phyloP scores from a whole-genome alignment of 495 filamentous ascomycete species.

The Daldinia vernicosa region DNA sequence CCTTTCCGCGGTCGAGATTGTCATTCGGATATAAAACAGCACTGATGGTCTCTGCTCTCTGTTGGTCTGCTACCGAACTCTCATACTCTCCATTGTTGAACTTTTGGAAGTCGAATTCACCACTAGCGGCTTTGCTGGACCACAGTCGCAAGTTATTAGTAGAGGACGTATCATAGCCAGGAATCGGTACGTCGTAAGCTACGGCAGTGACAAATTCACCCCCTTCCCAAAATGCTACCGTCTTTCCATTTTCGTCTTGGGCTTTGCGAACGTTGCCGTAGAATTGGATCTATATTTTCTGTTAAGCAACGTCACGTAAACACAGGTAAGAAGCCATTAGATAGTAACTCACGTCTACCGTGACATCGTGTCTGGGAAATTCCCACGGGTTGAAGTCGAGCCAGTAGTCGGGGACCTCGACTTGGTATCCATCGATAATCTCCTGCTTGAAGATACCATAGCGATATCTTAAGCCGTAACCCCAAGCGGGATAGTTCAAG shows the following conservation, averaged over 20 bases:
- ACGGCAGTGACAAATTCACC: conserved; percentile 93
- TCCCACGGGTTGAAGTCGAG: conserved; percentile 99
- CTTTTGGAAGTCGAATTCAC: conserved; percentile 99
- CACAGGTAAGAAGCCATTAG: background rate
- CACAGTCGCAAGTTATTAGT: conserved; percentile 97
- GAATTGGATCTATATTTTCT: conserved; percentile 75
- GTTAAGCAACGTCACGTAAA: conserved; percentile 25
- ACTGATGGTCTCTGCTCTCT: conserved; percentile 95
- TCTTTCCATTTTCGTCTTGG: conserved; percentile 79
- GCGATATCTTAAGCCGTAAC: conserved; percentile 91
- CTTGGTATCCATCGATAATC: conserved; percentile 96
- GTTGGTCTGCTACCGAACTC: conserved; percentile 94
- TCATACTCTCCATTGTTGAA: conserved; percentile 99
- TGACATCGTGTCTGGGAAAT: conserved; percentile 93
- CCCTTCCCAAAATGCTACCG: conserved; percentile 79
- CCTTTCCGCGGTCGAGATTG: conserved; percentile 94
- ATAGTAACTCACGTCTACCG: conserved; percentile 70
- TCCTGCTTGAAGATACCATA: conserved; percentile 99
- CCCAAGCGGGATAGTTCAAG: conserved; percentile 95
- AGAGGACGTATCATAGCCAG: conserved; percentile 86
- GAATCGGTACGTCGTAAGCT: conserved; percentile 94
- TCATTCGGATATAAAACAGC: conserved; percentile 98
- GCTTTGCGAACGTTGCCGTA: conserved; percentile 81
- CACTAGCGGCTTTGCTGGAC: conserved; percentile 95
- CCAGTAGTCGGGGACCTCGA: conserved; percentile 99